Percentiles rank a stretch among this genome's conserved stretches.
Evolutionary conservation across 2,329 filamentous ascomycete genomes (phyloP).

Genomic region (Trichoderma atrobrunneum): DNA sequence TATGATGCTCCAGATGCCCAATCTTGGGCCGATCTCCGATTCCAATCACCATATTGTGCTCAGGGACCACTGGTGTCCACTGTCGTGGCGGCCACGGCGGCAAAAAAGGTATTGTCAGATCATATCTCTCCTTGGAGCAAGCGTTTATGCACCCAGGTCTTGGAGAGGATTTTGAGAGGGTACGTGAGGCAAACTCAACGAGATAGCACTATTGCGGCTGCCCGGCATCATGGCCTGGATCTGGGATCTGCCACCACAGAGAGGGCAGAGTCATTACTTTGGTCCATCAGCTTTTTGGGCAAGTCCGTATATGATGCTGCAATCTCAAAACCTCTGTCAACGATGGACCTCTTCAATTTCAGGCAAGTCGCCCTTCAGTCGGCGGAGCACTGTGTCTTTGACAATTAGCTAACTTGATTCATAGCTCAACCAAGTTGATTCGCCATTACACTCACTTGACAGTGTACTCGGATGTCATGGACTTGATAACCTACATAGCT

Average conservation of each 20-base stretch:
- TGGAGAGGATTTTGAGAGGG: conserved; percentile 33
- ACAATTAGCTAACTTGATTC: not conserved
- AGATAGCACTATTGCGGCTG: conserved; percentile 29
- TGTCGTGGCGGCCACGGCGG: conserved; percentile 14
- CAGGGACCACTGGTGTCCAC: conserved; percentile 17
- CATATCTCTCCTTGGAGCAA: conserved; percentile 29
- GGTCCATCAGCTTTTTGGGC: conserved; percentile 22
- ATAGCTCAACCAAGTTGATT: conserved; percentile 24
- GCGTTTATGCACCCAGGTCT: conserved; percentile 30
- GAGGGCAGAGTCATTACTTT: conserved; percentile 20
- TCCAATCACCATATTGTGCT: conserved; percentile 3
- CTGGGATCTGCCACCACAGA: conserved; percentile 22
- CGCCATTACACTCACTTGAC: conserved; percentile 32
- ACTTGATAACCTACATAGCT: conserved; percentile 31
- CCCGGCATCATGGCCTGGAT: conserved; percentile 27
- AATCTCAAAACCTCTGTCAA: conserved; percentile 13
- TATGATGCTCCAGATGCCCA: conserved; percentile 31
- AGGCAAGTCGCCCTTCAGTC: conserved; percentile 24
- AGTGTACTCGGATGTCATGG: conserved; percentile 29
- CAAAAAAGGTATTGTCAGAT: conserved; percentile 11
- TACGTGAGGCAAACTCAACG: not conserved
- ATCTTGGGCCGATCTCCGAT: conserved; percentile 28
- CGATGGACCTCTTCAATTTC: conserved; percentile 30
- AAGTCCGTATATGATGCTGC: not conserved
- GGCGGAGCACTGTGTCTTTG: not conserved